phyloP scores from a whole-genome alignment of 768 basidiomycete species.

The Mycena epipterygia region DNA sequence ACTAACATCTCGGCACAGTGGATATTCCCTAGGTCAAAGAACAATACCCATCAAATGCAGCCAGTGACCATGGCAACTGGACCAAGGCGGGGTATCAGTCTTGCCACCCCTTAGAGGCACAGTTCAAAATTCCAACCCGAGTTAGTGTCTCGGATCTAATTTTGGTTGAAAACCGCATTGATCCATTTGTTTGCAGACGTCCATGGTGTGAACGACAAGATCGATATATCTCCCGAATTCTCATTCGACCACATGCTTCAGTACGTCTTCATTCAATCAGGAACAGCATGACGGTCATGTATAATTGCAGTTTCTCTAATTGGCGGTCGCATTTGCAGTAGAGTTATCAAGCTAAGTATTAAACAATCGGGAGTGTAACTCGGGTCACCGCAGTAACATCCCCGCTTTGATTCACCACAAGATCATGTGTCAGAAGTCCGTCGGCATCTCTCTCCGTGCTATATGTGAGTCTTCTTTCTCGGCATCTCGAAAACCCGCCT shows the following conservation, averaged over 20 bases:
- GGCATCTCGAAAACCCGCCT: neutral
- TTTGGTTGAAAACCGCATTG: neutral
- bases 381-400: neutral
- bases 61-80: constrained; percentile 60
- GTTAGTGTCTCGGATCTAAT: constrained; percentile 44
- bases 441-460: neutral
- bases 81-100: constrained; percentile 72
- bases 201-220: constrained; percentile 20
- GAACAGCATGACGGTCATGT: neutral
- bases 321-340: constrained; percentile 38
- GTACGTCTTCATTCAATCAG: constrained; percentile 8
- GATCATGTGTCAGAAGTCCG: constrained; percentile 12
- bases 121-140: constrained; percentile 63
- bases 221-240: constrained; percentile 49
- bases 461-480: constrained; percentile 7
- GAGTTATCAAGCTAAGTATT: constrained; percentile 33
- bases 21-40: constrained; percentile 34
- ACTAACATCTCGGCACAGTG: constrained; percentile 12
- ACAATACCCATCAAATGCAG: constrained; percentile 1
- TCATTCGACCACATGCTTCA: constrained; percentile 47
- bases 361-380: neutral
- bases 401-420: neutral
- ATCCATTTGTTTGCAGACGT: constrained; percentile 26
- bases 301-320: constrained; percentile 25
- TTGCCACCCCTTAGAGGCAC: constrained; percentile 68